These are phyloP conservation scores for Staphylotrichum longicolle DNA, from an alignment of 495 filamentous ascomycete genomes.

Conservation along the genomic window DNA sequence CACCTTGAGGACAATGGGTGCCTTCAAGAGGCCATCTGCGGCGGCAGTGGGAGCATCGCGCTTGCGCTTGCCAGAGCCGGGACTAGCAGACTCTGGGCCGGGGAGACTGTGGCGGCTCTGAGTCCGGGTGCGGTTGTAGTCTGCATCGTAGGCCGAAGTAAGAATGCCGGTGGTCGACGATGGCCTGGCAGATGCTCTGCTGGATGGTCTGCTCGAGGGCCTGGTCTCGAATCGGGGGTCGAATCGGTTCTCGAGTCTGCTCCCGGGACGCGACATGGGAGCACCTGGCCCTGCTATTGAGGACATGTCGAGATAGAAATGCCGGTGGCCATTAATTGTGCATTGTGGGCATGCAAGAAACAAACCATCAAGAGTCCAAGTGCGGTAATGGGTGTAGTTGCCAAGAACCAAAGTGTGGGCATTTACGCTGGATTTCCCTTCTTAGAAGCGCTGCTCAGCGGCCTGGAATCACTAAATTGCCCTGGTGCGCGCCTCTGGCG, in stretches of 20 bases:
- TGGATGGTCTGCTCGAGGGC: conserved; percentile 26
- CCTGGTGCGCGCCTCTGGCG: conserved; percentile 12
- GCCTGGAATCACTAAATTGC: neutral
- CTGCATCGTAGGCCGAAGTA: conserved; percentile 10
- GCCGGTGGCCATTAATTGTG: conserved; percentile 25
- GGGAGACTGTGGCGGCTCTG: conserved; percentile 16
- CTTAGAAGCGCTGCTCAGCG: too few species aligned
- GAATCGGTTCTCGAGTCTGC: conserved; percentile 11
- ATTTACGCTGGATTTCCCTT: too few species aligned
- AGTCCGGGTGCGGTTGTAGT: conserved; percentile 11
- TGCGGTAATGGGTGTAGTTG: neutral
- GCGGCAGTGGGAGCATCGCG: conserved; percentile 28
- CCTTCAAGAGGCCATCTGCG: conserved; percentile 49
- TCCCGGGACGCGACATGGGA: conserved; percentile 40
- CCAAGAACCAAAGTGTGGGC: conserved; percentile 2
- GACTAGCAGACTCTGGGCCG: conserved; percentile 2
- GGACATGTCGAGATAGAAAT: conserved; percentile 37
- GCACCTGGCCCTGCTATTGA: conserved; percentile 27
- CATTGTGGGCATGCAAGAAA: conserved; percentile 7
- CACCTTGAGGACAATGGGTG: conserved; percentile 50
- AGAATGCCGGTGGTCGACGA: conserved; percentile 14
- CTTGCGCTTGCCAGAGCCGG: conserved; percentile 33
- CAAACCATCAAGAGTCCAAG: neutral
- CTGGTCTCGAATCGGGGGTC: conserved; percentile 22
- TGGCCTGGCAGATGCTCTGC: conserved; percentile 9